Conservation (phyloP, 1,284 basidiomycete species). For the Coriolopsis trogii region DNA sequence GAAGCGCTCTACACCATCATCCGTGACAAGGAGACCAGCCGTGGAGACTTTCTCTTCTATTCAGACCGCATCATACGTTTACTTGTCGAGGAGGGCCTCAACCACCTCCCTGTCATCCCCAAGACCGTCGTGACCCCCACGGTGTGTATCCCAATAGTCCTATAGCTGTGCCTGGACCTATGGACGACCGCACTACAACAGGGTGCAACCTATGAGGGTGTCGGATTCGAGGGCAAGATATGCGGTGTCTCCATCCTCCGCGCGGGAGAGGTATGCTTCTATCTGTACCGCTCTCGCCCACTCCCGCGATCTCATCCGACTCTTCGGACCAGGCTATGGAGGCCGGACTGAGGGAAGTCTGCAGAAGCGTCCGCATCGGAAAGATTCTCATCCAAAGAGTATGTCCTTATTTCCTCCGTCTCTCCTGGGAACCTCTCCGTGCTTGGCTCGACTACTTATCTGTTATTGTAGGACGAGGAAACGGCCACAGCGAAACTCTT, state of each 20-base stretch:
- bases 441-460: too few relatives aligned
- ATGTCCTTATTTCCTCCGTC: conserved; percentile 22
- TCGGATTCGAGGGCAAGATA: conserved; percentile 93
- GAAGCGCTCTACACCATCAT: conserved; percentile 98
- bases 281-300: not conserved
- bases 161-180: not conserved
- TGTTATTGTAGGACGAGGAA: conserved; percentile 90
- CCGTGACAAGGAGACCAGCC: conserved; percentile 79
- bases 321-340: conserved; percentile 77
- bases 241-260: conserved; percentile 93
- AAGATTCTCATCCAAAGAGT: conserved; percentile 96
- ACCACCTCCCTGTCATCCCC: conserved; percentile 91
- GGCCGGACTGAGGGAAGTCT: conserved; percentile 91
- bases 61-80: conserved; percentile 80
- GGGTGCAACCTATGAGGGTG: conserved; percentile 85
- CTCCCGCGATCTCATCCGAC: not conserved
- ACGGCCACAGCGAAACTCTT: conserved; percentile 90
- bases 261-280: conserved; percentile 80
- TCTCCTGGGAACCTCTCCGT: not conserved
- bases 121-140: conserved; percentile 84
- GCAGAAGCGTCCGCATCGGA: conserved; percentile 88
- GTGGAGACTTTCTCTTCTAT: conserved; percentile 98
- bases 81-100: conserved; percentile 86
- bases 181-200: conserved; percentile 33
- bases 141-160: conserved; percentile 49